These are phyloP conservation scores for Suhomyces coccinellae DNA, from an alignment of 1,139 yeast genomes.

Conservation along the genomic window DNA sequence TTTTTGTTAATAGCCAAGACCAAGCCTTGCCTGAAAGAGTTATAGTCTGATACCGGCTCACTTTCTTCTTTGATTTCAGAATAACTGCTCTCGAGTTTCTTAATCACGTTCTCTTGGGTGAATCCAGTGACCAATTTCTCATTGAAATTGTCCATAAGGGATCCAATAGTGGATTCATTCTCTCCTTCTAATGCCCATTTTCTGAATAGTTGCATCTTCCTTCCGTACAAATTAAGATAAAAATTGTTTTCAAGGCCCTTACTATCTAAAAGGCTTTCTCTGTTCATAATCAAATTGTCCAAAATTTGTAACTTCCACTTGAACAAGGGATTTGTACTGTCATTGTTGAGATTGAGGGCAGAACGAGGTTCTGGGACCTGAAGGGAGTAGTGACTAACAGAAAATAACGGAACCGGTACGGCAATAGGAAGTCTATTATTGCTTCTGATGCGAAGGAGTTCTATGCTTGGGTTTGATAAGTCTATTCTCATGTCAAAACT, in stretches of 20 bases:
- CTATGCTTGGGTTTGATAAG: slow-evolving; percentile 41
- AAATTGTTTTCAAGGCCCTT: slow-evolving; percentile 22
- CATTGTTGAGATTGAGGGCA: slow-evolving; percentile 20
- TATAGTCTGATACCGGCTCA: slow-evolving; percentile 1
- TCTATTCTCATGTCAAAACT: slow-evolving; percentile 61
- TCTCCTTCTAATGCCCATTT: slow-evolving; percentile 30
- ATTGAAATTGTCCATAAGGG: slow-evolving; percentile 23
- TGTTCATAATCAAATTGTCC: slow-evolving; percentile 33
- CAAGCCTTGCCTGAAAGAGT: slow-evolving; percentile 1
- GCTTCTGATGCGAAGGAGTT: slow-evolving; percentile 28
- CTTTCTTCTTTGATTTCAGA: slow-evolving; percentile 3
- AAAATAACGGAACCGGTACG: slow-evolving; percentile 41
- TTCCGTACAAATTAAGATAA: slow-evolving; percentile 29
- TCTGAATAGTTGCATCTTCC: slow-evolving; percentile 23
- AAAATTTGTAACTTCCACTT: slow-evolving; percentile 38
- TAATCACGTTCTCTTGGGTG: slow-evolving; percentile 29
- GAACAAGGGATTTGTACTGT: slow-evolving; percentile 21
- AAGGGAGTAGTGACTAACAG: slow-evolving; percentile 37
- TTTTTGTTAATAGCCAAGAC: slow-evolving; percentile 5
- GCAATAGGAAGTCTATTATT: slow-evolving; percentile 32
- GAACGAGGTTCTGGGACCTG: slow-evolving; percentile 30
- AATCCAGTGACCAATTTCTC: slow-evolving; percentile 23
- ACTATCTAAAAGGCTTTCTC: slow-evolving; percentile 23
- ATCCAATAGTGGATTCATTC: slow-evolving; percentile 2
- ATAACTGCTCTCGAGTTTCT: slow-evolving; percentile 22